A percentile compares a stretch with the other conserved stretches of the same genome.
Evolutionary conservation across 768 basidiomycete species (phyloP).

Genomic region (Suillus lakei): DNA sequence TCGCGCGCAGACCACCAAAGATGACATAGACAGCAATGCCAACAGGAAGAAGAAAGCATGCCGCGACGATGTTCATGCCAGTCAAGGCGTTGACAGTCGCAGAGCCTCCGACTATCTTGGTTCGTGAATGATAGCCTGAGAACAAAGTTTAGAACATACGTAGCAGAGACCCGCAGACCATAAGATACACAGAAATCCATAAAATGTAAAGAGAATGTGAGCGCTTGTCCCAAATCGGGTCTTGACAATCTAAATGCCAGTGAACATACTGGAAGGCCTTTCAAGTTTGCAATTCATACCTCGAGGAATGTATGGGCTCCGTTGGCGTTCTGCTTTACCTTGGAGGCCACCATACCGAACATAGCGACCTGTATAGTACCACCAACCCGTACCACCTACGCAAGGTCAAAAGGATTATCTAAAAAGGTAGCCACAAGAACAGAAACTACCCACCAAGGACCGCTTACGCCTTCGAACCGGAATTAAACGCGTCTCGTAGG

Average conservation of each 20-base stretch:
- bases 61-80: conserved; percentile 49
- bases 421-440: neutral
- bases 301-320: conserved; percentile 63
- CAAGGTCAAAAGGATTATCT: neutral
- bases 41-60: conserved; percentile 50
- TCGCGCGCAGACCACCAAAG: conserved; percentile 47
- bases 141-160: conserved; percentile 33
- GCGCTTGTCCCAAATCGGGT: conserved; percentile 50
- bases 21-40: conserved; percentile 49
- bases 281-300: conserved; percentile 23
- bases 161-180: conserved; percentile 55
- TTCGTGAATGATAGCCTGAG: neutral
- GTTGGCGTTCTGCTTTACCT: conserved; percentile 64
- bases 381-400: conserved; percentile 55
- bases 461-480: conserved; percentile 44
- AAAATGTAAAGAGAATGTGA: conserved; percentile 57
- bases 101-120: conserved; percentile 44
- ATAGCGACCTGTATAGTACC: conserved; percentile 58
- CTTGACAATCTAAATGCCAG: conserved; percentile 46
- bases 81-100: conserved; percentile 51
- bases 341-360: conserved; percentile 57
- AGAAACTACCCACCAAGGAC: conserved; percentile 43
- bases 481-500: neutral
- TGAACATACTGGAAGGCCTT: neutral
- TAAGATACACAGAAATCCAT: conserved; percentile 54